Evolutionary conservation across 2,329 filamentous ascomycete genomes (phyloP).

Genomic region (Fusarium humuli): DNA sequence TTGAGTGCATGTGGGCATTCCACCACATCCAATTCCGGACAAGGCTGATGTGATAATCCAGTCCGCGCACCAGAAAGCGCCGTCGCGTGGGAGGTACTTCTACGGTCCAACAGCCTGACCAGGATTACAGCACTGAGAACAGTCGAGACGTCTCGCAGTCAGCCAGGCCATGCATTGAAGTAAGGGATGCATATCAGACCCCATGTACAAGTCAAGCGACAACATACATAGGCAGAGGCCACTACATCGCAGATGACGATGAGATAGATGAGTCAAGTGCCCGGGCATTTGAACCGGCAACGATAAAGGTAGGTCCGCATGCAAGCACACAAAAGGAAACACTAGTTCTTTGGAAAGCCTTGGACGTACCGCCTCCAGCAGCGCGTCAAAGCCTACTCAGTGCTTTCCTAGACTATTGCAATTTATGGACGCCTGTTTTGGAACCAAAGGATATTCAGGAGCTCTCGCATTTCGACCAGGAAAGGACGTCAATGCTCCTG

Average conservation of each 20-base stretch:
- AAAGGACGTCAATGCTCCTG: background rate
- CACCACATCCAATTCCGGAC: no score
- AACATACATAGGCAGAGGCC: slow-evolving; percentile 1
- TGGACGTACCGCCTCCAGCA: background rate
- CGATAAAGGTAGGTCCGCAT: background rate
- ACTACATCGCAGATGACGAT: background rate
- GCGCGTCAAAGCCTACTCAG: background rate
- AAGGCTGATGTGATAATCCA: background rate
- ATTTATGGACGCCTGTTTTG: background rate
- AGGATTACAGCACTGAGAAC: background rate
- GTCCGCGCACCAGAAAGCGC: slow-evolving; percentile 1
- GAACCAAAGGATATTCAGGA: background rate
- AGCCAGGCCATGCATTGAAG: background rate
- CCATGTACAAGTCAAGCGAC: background rate
- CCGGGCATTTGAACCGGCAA: background rate
- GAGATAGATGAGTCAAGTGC: slow-evolving; percentile 5
- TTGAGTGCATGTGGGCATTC: background rate
- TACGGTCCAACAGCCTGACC: background rate
- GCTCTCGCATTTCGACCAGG: background rate
- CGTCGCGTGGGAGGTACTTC: background rate
- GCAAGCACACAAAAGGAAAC: slow-evolving; percentile 1
- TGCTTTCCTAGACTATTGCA: background rate
- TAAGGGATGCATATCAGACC: background rate
- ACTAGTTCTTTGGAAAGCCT: background rate
- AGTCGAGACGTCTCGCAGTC: background rate